phyloP scores from a whole-genome alignment of 352 stramenopile genomes.

The Phytophthora sp. region DNA sequence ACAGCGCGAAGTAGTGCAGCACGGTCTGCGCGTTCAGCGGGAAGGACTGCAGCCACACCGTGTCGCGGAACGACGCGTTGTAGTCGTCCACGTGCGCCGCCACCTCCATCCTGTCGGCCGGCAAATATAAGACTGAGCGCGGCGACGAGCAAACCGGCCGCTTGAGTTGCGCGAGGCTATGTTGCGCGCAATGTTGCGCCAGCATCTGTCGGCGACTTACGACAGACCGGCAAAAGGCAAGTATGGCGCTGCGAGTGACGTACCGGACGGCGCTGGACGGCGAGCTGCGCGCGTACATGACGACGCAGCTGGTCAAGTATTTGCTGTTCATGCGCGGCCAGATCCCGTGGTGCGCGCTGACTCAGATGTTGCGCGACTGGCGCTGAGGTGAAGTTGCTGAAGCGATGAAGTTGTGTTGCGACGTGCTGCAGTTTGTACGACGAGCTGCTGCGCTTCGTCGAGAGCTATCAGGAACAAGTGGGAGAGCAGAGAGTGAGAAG shows the following conservation, averaged over 20 bases:
- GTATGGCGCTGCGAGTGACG: conserved; percentile 29
- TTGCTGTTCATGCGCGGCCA: conserved; percentile 72
- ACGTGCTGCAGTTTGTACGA: conserved; percentile 57
- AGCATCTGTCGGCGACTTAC: no score
- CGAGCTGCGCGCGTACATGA: conserved; percentile 45
- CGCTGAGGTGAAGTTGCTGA: background rate
- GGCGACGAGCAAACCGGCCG: no score
- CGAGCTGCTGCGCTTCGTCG: conserved; percentile 42
- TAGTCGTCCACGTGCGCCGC: conserved; percentile 83
- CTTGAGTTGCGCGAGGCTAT: no score
- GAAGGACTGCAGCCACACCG: conserved; percentile 88
- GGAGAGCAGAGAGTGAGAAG: background rate
- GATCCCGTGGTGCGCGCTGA: conserved; percentile 56
- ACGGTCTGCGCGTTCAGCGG: conserved; percentile 85
- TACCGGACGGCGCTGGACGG: conserved; percentile 57
- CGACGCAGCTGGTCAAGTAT: conserved; percentile 49
- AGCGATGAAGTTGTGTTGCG: background rate
- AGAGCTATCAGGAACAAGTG: conserved; percentile 17
- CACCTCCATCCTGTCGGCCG: conserved; percentile 61
- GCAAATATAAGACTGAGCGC: conserved; percentile 1
- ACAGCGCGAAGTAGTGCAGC: conserved; percentile 88
- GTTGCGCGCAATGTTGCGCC: no score
- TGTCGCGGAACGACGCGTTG: conserved; percentile 88
- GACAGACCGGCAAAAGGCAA: no score
- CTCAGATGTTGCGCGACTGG: background rate